These are phyloP conservation scores for Xylaria telfairii DNA, from an alignment of 495 filamentous ascomycete genomes.

Conservation along the genomic window DNA sequence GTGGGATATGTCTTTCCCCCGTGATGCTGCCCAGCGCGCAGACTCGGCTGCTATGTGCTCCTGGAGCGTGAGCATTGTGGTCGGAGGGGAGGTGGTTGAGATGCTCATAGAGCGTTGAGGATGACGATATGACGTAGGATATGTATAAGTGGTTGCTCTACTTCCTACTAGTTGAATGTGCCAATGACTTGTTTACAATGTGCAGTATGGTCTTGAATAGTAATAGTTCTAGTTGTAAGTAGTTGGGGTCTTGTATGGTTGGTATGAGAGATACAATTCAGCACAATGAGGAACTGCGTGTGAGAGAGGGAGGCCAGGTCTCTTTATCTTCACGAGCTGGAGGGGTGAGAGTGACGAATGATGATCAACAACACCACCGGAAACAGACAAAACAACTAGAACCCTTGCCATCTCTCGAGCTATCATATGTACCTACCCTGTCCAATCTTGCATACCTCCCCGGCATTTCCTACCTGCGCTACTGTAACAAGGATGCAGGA, in stretches of 20 bases:
- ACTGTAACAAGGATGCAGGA: conserved; percentile 8
- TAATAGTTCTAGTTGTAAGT: not conserved
- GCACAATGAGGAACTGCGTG: not conserved
- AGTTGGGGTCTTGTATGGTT: not conserved
- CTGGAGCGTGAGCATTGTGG: conserved; percentile 22
- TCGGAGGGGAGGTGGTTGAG: not conserved
- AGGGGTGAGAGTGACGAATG: conserved; percentile 17
- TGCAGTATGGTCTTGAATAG: not conserved
- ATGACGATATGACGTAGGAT: conserved; percentile 15
- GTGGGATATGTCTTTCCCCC: not conserved
- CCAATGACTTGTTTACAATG: not conserved
- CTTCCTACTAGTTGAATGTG: not conserved
- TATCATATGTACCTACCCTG: conserved; percentile 5
- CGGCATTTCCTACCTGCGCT: conserved; percentile 17
- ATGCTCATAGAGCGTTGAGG: not conserved
- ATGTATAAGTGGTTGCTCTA: not conserved
- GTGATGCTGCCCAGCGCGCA: conserved; percentile 13
- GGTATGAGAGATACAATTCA: not conserved
- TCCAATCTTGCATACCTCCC: conserved; percentile 20
- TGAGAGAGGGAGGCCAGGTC: conserved; percentile 11
- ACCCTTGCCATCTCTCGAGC: not conserved
- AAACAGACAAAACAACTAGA: not conserved
- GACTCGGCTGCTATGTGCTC: conserved; percentile 16
- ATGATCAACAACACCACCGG: conserved; percentile 18
- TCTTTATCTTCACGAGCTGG: conserved; percentile 21